Conservation (phyloP, 345 rosid genomes). For the Combretum micranthum region DNA sequence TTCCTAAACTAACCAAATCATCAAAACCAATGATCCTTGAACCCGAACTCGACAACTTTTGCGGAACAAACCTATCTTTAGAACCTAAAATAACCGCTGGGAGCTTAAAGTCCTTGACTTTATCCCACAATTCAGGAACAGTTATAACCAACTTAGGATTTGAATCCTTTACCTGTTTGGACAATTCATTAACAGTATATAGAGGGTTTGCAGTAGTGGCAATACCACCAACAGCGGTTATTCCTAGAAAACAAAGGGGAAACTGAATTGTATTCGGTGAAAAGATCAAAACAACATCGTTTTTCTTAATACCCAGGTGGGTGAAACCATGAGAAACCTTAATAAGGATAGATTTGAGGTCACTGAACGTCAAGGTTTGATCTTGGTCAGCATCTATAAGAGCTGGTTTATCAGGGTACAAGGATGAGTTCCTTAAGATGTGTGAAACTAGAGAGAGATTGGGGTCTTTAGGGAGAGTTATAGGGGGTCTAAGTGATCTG, state of each 20-base stretch:
- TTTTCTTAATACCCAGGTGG: conserved; percentile 54
- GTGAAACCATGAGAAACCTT: conserved; percentile 59
- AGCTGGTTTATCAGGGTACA: conserved; percentile 56
- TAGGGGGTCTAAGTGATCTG: conserved; percentile 61
- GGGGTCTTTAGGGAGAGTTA: conserved; percentile 53
- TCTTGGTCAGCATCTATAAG: conserved; percentile 60
- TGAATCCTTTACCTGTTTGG: conserved; percentile 63
- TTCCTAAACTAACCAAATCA: conserved; percentile 40
- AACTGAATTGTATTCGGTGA: conserved; percentile 75
- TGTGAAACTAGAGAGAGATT: conserved; percentile 52
- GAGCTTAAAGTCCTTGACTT: conserved; percentile 46
- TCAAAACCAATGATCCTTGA: conserved; percentile 31
- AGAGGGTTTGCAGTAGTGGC: conserved; percentile 73
- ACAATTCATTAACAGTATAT: conserved; percentile 55
- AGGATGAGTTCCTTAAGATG: conserved; percentile 47
- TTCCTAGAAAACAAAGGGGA: conserved; percentile 69
- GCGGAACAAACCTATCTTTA: conserved; percentile 9
- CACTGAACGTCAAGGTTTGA: conserved; percentile 45
- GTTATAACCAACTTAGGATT: conserved; percentile 62
- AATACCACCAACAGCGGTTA: conserved; percentile 57
- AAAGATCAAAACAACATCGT: conserved; percentile 61
- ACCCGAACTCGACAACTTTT: conserved; percentile 5
- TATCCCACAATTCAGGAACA: conserved; percentile 51
- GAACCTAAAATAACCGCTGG: conserved; percentile 56
- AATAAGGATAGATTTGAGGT: conserved; percentile 46